Conservation (phyloP, 352 stramenopile genomes). For the Phytopythium vexans region DNA sequence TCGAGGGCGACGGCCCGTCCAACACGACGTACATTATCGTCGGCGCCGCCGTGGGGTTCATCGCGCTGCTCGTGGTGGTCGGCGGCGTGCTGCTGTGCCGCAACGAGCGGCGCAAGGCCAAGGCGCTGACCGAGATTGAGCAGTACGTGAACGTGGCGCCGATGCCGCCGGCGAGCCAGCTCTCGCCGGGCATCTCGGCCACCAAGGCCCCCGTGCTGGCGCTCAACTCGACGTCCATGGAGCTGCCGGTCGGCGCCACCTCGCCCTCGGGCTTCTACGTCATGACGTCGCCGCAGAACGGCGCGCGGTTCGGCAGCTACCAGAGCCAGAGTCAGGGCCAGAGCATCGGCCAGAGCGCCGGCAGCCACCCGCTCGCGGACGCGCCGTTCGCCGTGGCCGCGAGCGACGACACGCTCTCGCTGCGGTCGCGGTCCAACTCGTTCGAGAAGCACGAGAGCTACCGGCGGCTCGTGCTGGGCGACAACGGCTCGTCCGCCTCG, state of each 20-base stretch:
- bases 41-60: slow-evolving; percentile 21
- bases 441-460: slow-evolving; percentile 23
- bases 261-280: slow-evolving; percentile 20
- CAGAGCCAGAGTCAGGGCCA: too few relatives aligned
- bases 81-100: slow-evolving; percentile 19
- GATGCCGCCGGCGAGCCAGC: slow-evolving; percentile 16
- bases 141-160: slow-evolving; percentile 27
- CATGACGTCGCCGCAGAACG: slow-evolving; percentile 21
- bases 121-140: slow-evolving; percentile 20
- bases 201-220: slow-evolving; percentile 12
- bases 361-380: slow-evolving; percentile 4
- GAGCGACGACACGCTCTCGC: slow-evolving; percentile 19
- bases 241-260: slow-evolving; percentile 10
- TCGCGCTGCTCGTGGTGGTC: slow-evolving; percentile 19
- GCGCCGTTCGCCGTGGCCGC: slow-evolving; percentile 10
- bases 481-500: slow-evolving; percentile 9
- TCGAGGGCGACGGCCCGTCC: too few relatives aligned
- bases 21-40: slow-evolving; percentile 15
- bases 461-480: slow-evolving; percentile 19
- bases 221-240: slow-evolving; percentile 2
- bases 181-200: slow-evolving; percentile 19
- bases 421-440: slow-evolving; percentile 20
- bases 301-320: not conserved
- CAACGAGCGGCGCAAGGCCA: slow-evolving; percentile 20
- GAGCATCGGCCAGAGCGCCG: not conserved